Conservation (phyloP, 345 rosid species). For the Populus pruinosa region DNA sequence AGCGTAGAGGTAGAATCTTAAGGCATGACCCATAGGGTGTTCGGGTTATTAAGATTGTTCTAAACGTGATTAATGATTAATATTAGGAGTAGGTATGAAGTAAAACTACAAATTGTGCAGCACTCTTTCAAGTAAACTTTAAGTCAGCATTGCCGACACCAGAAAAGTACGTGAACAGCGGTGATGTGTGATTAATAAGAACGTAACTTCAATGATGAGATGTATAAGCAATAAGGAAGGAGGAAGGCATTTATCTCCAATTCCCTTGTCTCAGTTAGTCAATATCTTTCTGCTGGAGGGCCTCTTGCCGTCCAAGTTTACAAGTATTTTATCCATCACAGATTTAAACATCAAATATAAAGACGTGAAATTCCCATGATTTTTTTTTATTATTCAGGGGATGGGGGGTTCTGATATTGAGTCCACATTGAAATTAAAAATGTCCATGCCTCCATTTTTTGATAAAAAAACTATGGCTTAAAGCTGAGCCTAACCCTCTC, state of each 20-base stretch:
- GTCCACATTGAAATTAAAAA: not conserved
- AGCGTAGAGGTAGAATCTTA: too few relatives aligned
- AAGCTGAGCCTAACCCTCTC: not conserved
- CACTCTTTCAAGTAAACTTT: not conserved
- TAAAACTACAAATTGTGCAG: not conserved
- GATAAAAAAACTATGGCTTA: not conserved
- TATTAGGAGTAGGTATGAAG: not conserved
- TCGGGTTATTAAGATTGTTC: too few relatives aligned
- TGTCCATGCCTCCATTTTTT: not conserved
- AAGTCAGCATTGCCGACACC: not conserved
- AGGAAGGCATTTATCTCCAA: not conserved
- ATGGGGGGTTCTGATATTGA: too few relatives aligned
- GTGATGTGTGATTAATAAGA: not conserved
- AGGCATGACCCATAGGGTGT: too few relatives aligned
- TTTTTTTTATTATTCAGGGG: too few relatives aligned
- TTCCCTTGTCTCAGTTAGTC: not conserved
- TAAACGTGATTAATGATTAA: too few relatives aligned
- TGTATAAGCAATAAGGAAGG: not conserved
- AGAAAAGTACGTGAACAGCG: not conserved
- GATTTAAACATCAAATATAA: too few relatives aligned
- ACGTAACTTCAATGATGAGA: too few relatives aligned
- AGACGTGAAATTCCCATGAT: too few relatives aligned
- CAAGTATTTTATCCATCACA: too few relatives aligned
- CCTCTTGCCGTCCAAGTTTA: too few relatives aligned
- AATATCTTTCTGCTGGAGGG: not conserved